Evolutionary conservation across 805 yeast species (phyloP), one percentile per base, ranked within the genome.

Genomic region (Myxozyma kluyveri): DNA sequence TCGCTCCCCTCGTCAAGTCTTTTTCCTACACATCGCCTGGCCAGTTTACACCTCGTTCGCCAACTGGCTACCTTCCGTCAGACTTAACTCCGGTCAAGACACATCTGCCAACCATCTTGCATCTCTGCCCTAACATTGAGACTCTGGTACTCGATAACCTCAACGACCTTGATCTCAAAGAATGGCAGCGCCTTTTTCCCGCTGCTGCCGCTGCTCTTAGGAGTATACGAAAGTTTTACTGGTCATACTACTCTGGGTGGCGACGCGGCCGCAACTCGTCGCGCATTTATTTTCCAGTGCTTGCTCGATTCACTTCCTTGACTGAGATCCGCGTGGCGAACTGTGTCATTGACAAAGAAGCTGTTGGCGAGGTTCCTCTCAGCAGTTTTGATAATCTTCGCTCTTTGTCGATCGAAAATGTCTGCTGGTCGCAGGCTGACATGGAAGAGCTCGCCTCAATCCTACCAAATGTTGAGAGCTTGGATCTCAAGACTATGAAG

Each of bases 181-280:
- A 56, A 44, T 56, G 60, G 60, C 40, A 52, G 32, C 60, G 49
- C 31, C 43, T 56, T 17, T 56, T 56, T 19, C 59, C 59, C 4
- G 55, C 42, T n/a, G 42, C 59, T 21, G 54, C 59, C 1, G 59
- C 47, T 18, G 54, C 55, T 3, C 31, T 49, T 22, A 21, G 23
- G 41, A 41, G 33, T 29, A 42, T 56, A 12, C 38, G 37, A 14
- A 37, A 42, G 27, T 56, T 56, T 41, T 26, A 48, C 4, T 56
- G 50, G 51, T 56, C 60, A 5, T 56, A 56, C 39, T 56, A 56
- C 43, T 44, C 60, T 23, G 60, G 60, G 31, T 56, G 60, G 60
- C 54, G 60, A 2, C 60, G 60, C 31, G 60, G 60, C 29, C 45
- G 59, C 39, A 56, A 56, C 23, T 56, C 47, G 32, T 56, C 60